Evolutionary conservation across 177 flowering plant genomes (phyloP), one percentile per base, ranked within the genome.

Genomic region (Vitis hybrid): DNA sequence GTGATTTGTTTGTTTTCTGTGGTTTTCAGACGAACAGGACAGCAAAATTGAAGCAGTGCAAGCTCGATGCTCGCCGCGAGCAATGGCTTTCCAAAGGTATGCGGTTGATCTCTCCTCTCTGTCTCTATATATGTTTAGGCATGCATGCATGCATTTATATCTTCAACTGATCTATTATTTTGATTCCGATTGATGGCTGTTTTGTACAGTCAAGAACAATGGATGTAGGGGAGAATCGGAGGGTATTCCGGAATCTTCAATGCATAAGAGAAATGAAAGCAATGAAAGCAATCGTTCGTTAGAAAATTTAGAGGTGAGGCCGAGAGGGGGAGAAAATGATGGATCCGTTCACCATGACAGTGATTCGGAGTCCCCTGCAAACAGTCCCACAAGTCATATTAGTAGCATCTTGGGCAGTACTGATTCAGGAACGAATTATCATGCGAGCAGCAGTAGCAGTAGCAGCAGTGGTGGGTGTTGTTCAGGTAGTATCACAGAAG

Each of bases 81-180:
- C 98, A 92, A 85, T 94, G 96, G 94, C 97, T 94, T 76, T 88
- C 96, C 68, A 92, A 92, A 82, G 94, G 97, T 91, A 66, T 27
- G 70, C 9, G 3, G 48, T 14, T 19, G 48, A 17, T 60, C 13
- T 50, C 11, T 52, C 30, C 46, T 40, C 18, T 13, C 8, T 40
- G 8, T 48, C 13, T 74, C 3, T 57, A 19, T 67, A 11, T 60
- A 15, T 52, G 10, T 68, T 7, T 8, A 52, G 46, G 11, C n/a
- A 4, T 65, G 40, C 8, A 5, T 49, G 52, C 52, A 54, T 35
- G 52, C 19, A 19, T 61, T 2, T 71, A 19, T 69, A 59, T 14
- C 17, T 52, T 62, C 30, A 27, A 7, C 58, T 10, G 49, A 12
- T 24, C 18, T 64, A 27, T 58, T 60, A 6, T 60, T 67, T 54